Evolutionary conservation across 2,329 filamentous ascomycete species (phyloP).

Genomic region (Xylaria digitata): DNA sequence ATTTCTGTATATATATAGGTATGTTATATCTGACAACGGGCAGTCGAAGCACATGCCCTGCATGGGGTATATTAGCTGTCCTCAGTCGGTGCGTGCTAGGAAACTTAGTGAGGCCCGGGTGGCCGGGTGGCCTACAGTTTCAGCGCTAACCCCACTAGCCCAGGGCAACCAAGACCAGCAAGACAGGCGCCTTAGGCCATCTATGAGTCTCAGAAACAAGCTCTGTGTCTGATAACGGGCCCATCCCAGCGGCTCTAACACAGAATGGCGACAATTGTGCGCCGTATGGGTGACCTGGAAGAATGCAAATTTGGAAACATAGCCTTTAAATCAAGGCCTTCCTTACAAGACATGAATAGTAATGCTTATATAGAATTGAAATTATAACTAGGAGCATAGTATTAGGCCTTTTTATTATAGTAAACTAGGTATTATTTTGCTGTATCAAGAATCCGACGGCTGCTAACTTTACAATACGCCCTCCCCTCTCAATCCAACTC

Average conservation of each 20-base stretch:
- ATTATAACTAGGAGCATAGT: neutral
- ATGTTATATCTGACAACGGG: too few species aligned
- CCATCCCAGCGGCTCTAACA: too few species aligned
- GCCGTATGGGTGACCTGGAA: neutral
- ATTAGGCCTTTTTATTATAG: conserved; percentile 4
- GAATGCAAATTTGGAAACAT: neutral
- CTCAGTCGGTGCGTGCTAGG: neutral
- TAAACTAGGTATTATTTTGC: conserved; percentile 15
- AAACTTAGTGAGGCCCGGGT: neutral
- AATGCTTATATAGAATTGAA: neutral
- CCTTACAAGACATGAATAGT: neutral
- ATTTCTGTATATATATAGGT: too few species aligned
- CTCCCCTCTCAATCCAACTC: neutral
- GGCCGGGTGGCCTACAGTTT: neutral
- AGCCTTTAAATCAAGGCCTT: neutral
- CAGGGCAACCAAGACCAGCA: neutral
- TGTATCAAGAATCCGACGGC: conserved; percentile 4
- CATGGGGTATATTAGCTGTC: too few species aligned
- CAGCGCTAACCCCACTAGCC: neutral
- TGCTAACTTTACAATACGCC: conserved; percentile 7
- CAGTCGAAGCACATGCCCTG: too few species aligned
- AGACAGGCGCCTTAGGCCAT: neutral
- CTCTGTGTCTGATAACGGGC: too few species aligned
- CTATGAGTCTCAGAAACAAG: too few species aligned
- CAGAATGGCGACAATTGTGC: neutral